These are phyloP conservation scores for Phaffomyces opuntiae DNA, from an alignment of 805 yeast genomes.

Conservation along the genomic window DNA sequence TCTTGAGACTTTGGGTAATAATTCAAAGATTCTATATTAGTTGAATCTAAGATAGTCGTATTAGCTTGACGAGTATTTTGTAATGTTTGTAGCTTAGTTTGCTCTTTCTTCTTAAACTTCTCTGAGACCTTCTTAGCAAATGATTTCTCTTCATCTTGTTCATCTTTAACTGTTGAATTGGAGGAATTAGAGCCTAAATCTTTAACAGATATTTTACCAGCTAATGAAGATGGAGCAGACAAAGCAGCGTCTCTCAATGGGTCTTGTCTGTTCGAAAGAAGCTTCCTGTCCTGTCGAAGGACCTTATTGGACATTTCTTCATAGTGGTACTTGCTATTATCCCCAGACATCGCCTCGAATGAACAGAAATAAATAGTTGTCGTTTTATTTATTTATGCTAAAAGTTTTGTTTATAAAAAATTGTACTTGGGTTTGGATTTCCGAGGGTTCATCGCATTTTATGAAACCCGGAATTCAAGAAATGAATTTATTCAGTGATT, in stretches of 20 bases:
- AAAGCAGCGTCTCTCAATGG: constrained; percentile 38
- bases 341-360: constrained; percentile 13
- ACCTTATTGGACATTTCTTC: constrained; percentile 79
- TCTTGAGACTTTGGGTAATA: constrained; percentile 59
- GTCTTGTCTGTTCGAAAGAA: constrained; percentile 35
- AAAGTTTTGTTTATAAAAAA: not conserved
- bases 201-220: constrained; percentile 55
- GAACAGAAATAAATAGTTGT: not conserved
- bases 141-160: constrained; percentile 14
- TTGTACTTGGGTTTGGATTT: not conserved
- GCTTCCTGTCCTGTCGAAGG: constrained; percentile 47
- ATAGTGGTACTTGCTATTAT: constrained; percentile 38
- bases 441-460: not conserved
- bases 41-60: constrained; percentile 27
- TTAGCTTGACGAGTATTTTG: constrained; percentile 4
- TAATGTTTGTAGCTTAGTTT: constrained; percentile 10
- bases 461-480: not conserved
- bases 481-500: no score
- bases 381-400: not conserved
- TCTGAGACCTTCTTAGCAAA: constrained; percentile 16
- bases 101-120: constrained; percentile 13
- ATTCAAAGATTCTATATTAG: constrained; percentile 39
- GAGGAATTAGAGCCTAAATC: constrained; percentile 55
- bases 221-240: constrained; percentile 66
- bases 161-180: constrained; percentile 7